Base-by-base conservation (phyloP, 2,329 filamentous ascomycete species). In the Gnomoniopsis smithogilvyi region DNA sequence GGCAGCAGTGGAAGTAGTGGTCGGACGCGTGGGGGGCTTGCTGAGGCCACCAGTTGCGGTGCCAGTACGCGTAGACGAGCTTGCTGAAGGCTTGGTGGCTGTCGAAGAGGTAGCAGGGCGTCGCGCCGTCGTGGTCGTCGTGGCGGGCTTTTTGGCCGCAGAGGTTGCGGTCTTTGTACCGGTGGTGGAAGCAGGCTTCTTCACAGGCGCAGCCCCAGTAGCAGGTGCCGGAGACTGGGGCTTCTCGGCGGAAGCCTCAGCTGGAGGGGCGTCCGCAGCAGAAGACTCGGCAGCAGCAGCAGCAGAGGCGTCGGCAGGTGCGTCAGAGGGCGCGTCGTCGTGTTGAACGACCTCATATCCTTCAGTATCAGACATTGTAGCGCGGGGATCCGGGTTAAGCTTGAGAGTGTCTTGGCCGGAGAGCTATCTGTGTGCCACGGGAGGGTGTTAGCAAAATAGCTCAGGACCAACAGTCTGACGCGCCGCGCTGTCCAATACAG, bases 361-460 rank as follows among this genome's bases (percentile, higher is more conserved):
- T 45, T 71, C 71, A 65, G 62, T 64, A 62, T 73, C 71, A 53
- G 72, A 70, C 72, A 74, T 74, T 62, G 51, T 67, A 49, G 52
- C 49, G 54, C 33, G 15, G 43, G 24, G 30, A 43, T 21, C 36
- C 22, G 46, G 43, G 11, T 47, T 22, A 33, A 41, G n/a, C 38
- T 15, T n/a, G 47, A 51, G 14, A 36, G 24, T 47, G 49, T 17
- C 24, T 43, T 49, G 55, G 34, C 36, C 10, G 36, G 6, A 45
- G 26, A 43, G 47, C 26, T 38, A 38, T 41, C 14, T n/a, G 14
- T 15, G 15, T 14, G 36, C 36, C 17, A 15, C 36, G 36, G 36
- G 12, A 3, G n/a, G 4, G 36, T 14, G 12, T 41, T 41, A n/a
- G 36, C 36, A 41, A 14, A 41, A 41, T 41, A n/a, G 12, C 17